Evolutionary conservation across 768 basidiomycete genomes (phyloP).

Genomic region (Boletus reticulatus): DNA sequence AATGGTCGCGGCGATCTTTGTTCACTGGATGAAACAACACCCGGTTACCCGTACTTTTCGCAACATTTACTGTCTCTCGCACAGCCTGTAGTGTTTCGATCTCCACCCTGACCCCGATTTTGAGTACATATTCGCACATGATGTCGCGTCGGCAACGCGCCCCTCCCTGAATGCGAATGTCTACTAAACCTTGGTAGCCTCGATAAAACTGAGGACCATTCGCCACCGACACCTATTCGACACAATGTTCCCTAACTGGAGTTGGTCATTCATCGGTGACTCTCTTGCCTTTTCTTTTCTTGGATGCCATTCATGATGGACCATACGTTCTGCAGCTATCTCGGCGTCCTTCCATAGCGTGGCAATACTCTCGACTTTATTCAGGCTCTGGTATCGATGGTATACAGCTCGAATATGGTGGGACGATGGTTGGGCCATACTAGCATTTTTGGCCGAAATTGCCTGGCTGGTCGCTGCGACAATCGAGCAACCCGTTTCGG

Average conservation of each 20-base stretch:
- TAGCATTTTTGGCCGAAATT: slow-evolving; percentile 16
- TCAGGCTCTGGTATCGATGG: slow-evolving; percentile 24
- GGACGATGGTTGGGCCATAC: slow-evolving; percentile 22
- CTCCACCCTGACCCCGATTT: background rate
- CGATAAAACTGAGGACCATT: background rate
- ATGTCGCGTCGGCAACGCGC: background rate
- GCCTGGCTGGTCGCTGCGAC: background rate
- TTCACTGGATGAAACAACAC: too few species aligned
- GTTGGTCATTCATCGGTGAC: slow-evolving; percentile 11
- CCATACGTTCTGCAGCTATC: slow-evolving; percentile 1
- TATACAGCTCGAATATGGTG: slow-evolving; percentile 21
- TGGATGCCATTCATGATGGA: background rate
- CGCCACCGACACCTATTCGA: background rate
- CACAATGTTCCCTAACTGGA: slow-evolving; percentile 19
- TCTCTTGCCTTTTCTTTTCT: background rate
- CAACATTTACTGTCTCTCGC: too few species aligned
- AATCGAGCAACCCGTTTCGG: slow-evolving; percentile 8
- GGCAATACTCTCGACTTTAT: slow-evolving; percentile 21
- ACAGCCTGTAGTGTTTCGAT: background rate
- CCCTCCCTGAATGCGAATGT: background rate
- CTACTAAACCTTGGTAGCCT: background rate
- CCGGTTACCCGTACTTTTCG: too few species aligned
- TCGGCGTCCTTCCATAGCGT: slow-evolving; percentile 18
- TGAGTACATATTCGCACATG: background rate
- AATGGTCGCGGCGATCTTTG: too few species aligned